Percentiles rank a stretch among this genome's conserved stretches.
Conservation (phyloP, 192 early-diverging fungal genomes). For the Linnemannia exigua region DNA sequence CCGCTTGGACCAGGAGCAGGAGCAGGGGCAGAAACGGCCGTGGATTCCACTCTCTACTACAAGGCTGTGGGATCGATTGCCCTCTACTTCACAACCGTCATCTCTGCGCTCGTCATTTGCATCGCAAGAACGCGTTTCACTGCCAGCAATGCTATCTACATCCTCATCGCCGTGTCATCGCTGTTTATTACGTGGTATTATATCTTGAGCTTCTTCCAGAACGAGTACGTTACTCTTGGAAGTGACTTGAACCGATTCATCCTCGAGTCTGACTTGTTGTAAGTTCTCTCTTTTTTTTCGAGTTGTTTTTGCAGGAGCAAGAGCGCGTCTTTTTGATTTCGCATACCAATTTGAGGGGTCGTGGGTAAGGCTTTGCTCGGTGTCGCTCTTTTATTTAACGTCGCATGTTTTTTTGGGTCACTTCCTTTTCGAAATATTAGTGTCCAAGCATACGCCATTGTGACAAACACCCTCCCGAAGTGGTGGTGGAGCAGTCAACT, state of each 20-base stretch:
- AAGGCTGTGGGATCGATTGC: slow-evolving; percentile 51
- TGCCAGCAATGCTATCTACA: slow-evolving; percentile 44
- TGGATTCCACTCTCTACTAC: slow-evolving; percentile 44
- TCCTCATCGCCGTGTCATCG: slow-evolving; percentile 37
- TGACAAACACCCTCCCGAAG: slow-evolving; percentile 50
- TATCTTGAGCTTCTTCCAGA: slow-evolving; percentile 47
- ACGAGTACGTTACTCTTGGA: slow-evolving; percentile 34
- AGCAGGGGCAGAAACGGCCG: background rate
- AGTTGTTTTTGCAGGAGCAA: background rate
- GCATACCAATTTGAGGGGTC: too few species aligned
- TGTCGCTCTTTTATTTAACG: background rate
- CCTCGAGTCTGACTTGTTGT: slow-evolving; percentile 55
- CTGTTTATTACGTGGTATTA: slow-evolving; percentile 55
- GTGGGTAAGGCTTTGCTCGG: background rate
- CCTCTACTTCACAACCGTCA: slow-evolving; percentile 51
- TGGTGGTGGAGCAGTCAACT: slow-evolving; percentile 59
- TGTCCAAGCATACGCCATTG: slow-evolving; percentile 54
- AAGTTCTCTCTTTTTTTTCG: too few species aligned
- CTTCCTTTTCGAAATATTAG: background rate
- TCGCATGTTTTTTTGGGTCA: background rate
- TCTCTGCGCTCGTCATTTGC: slow-evolving; percentile 49
- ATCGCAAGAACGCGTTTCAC: slow-evolving; percentile 40
- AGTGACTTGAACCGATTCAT: slow-evolving; percentile 44
- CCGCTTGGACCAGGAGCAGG: background rate
- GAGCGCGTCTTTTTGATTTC: background rate